Evolutionary conservation across 495 filamentous ascomycete species (phyloP), one percentile per base, ranked within the genome.

Genomic region (Trichoderma virens): DNA sequence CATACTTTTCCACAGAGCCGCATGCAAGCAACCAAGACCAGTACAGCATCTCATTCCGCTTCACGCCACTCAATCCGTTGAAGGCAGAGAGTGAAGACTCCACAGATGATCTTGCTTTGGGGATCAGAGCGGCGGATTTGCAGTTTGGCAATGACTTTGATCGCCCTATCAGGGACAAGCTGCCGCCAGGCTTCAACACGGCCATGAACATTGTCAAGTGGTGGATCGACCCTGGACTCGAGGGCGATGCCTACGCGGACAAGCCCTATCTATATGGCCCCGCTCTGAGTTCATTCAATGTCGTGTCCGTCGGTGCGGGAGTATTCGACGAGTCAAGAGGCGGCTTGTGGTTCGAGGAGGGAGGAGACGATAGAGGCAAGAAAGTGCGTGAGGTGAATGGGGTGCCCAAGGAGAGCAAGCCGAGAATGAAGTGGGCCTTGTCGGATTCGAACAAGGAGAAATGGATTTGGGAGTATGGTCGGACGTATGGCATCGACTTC

Each of bases 141-240:
- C 81, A 97, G 38, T 96, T 92, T 65, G 93, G 93, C 20, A 97
- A 97, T 72, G 90, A 96, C 75, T 97, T 97, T 66, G 91, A 94
- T 68, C 83, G 87, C 30, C 90, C 93, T 0, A 90, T 98, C 64
- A 85, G 90, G 43, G 87, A 94, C 68, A 81, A 86, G n/a, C 79
- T 98, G 0, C 94, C 94, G 0, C 89, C 88, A 0, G 93, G 92
- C 5, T 96, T 97, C 72, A 82, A 81, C 60, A 84, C 88, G 0
- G 91, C 91, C 0, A 86, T 96, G 73, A 87, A 84, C 32, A 84
- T 96, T 6, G 90, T 92, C 18, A 90, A 90, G 72, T 93, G 90
- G 86, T 83, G 83, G 67, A 83, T 97, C 56, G 94, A 98, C 70
- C 93, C 93, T 0, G 88, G 90, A 0, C 77, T 98, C 0, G 89